These are phyloP conservation scores for Elaeis guineensis DNA, from an alignment of 176 grass and related monocot species.

Conservation along the genomic window DNA sequence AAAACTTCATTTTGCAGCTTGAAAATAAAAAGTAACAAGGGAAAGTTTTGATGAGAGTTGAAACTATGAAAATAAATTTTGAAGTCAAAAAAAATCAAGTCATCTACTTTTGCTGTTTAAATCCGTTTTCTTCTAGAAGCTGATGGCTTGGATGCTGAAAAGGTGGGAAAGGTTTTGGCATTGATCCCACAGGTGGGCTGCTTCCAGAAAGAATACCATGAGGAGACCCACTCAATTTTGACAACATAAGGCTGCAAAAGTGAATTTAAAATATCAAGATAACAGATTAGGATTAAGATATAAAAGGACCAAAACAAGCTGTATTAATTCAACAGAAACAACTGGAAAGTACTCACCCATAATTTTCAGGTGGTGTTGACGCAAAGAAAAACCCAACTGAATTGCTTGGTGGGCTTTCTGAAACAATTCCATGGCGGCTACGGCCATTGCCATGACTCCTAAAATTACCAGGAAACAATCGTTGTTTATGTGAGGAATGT, in stretches of 20 bases:
- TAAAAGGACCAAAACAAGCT: too few relatives aligned
- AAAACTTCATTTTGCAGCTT: too few relatives aligned
- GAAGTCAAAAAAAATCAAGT: neutral
- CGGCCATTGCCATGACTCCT: slow-evolving; percentile 25
- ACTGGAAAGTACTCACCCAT: slow-evolving; percentile 37
- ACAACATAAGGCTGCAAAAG: slow-evolving; percentile 35
- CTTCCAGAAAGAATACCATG: slow-evolving; percentile 65
- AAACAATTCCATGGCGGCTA: slow-evolving; percentile 49
- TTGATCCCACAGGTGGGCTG: slow-evolving; percentile 71
- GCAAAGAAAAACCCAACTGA: slow-evolving; percentile 95
- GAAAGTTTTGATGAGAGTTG: too few relatives aligned
- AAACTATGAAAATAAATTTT: too few relatives aligned
- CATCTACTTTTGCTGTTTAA: slow-evolving; percentile 92
- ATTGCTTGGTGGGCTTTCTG: slow-evolving; percentile 90
- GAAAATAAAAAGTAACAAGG: too few relatives aligned
- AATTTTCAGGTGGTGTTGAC: slow-evolving; percentile 81
- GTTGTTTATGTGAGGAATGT: slow-evolving; percentile 59
- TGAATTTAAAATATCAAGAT: too few relatives aligned
- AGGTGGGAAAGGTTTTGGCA: slow-evolving; percentile 85
- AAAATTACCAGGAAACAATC: slow-evolving; percentile 88
- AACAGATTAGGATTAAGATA: too few relatives aligned
- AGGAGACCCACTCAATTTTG: slow-evolving; percentile 76
- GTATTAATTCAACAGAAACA: neutral
- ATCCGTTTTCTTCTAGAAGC: slow-evolving; percentile 88
- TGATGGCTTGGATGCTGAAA: slow-evolving; percentile 92